Evolutionary conservation across 805 yeast genomes (phyloP), one percentile per base, ranked within the genome.

Genomic region (Schizosaccharomyces lindneri): DNA sequence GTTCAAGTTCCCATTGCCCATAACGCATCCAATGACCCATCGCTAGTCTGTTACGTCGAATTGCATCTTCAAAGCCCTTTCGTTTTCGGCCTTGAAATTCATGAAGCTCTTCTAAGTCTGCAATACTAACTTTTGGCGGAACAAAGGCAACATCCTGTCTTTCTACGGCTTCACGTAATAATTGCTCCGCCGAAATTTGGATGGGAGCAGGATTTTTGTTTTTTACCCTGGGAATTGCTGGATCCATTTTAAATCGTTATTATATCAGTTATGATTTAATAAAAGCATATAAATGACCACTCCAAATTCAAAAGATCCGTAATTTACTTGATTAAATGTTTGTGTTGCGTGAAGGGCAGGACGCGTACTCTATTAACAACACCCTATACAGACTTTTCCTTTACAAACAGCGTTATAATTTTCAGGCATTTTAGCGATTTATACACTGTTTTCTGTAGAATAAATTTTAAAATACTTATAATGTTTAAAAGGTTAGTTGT

Each of bases 11-110:
- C 79, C 88, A 87, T 63, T 78, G 79, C 0, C 96, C 97, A 70
- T 90, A 93, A 62, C 96, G 75, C 69, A 87, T 76, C 96, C 97
- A 93, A 69, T 88, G 95, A 1, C 87, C 84, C 67, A 79, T 76
- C 67, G 87, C 88, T 43, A 84, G 78, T 63, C 95, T 74, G 69
- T 90, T 90, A 65, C 93, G 78, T 66, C 93, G 80, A 61, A 93
- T 72, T n/a, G 89, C 94, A 65, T 82, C 82, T 71, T 93, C 97
- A 69, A 76, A 90, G 65, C 86, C 95, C 43, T 79, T 77, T 64
- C 98, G 74, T 66, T 85, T 87, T 31, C 88, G 74, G 31, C 84
- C 76, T 69, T 87, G 96, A 63, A 73, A 77, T 65, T 87, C 90
- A 59, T 78, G 76, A 19, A 86, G 76, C 72, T 90, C 97, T 65